Evolutionary conservation across 768 basidiomycete species (phyloP), one percentile per base, ranked within the genome.

Genomic region (Tulasnella sp.): DNA sequence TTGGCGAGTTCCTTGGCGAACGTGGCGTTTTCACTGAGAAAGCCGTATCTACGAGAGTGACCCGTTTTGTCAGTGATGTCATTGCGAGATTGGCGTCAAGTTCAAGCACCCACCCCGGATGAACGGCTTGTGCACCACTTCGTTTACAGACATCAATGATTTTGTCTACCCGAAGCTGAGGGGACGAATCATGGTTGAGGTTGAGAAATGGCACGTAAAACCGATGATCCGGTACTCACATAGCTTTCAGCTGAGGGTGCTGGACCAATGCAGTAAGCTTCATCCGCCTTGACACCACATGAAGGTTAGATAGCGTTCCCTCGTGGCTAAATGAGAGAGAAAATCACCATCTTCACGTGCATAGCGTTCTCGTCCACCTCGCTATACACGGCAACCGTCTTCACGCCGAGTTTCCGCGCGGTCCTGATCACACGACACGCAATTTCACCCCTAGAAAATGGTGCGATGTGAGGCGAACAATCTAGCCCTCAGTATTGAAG

Each of bases 381-480:
- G 79, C 93, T 94, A 83, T 92, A 98, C 9, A 98, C 93, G 0
- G 95, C 95, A 20, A 98, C 96, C 0, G 94, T 95, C 87, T 89
- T 91, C 83, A 98, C 92, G 0, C 96, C 96, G 4, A 98, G 86
- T 82, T 92, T 93, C 83, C 87, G 90, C 2, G 94, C 94, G 0
- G 96, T 97, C 35, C 93, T 91, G 77, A 97, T 97, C 67, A 98
- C 94, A 26, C 96, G 91, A 83, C 96, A 98, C 6, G 96, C 95
- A 80, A 98, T 98, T 84, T 98, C 96, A 70, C 96, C 96, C 84
- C 95, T 97, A 46, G 16, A 39, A 13, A 37, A 35, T 51, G 0
- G 44, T 35, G 11, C 18, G 77, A 40, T 35, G 46, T 37, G 67
- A 16, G 42, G 35, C 15, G 37, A 16, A 7, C 10, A 57, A 5